A percentile compares a stretch with the other conserved stretches of the same genome.
Conservation (phyloP, 2,329 filamentous ascomycete genomes). For the Venturia carpophila region DNA sequence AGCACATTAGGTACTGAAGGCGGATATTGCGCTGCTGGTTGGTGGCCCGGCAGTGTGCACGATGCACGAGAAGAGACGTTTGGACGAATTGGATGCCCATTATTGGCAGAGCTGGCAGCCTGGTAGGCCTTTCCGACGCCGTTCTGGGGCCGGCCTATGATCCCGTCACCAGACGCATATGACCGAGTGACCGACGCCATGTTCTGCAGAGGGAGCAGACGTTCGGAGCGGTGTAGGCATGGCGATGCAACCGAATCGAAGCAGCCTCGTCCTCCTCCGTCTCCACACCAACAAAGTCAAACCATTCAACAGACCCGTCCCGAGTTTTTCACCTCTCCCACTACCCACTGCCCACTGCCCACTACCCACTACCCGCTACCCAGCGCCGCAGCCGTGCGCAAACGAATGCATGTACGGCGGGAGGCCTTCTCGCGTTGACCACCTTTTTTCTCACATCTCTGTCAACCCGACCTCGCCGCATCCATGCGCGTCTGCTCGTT, state of each 20-base stretch:
- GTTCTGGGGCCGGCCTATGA: not conserved
- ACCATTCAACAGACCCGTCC: not conserved
- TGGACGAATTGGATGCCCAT: no score
- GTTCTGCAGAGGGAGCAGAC: not conserved
- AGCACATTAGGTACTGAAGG: not conserved
- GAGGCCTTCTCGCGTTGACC: not conserved
- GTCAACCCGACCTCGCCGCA: not conserved
- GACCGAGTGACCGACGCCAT: not conserved
- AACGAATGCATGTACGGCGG: constrained; percentile 6
- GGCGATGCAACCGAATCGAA: not conserved
- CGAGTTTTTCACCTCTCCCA: not conserved
- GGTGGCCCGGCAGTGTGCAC: not conserved
- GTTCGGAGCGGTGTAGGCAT: not conserved
- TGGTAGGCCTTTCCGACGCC: not conserved
- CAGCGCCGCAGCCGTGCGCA: not conserved
- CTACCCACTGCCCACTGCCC: no score
- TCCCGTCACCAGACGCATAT: not conserved
- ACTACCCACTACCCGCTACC: no score
- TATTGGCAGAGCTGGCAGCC: not conserved
- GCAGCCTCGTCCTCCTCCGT: not conserved
- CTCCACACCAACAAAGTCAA: constrained; percentile 2
- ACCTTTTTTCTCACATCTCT: not conserved
- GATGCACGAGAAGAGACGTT: not conserved
- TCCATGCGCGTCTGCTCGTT: not conserved
- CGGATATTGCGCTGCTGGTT: not conserved